Base-by-base conservation (phyloP, 1,139 yeast genomes). In the Saccharomyces hybrid region DNA sequence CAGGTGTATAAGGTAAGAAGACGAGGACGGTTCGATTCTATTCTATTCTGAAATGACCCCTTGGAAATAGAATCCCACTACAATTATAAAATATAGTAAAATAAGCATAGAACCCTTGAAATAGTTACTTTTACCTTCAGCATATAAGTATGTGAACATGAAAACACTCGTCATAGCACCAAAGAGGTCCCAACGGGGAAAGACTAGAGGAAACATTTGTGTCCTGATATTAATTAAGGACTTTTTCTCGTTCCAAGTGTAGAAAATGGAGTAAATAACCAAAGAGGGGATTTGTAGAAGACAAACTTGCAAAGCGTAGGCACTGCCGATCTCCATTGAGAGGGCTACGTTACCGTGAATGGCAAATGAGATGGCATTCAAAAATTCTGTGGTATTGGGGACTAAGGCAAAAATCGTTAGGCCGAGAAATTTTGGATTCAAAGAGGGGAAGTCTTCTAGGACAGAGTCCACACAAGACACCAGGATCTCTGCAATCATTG, bases 291-390 rank as follows among this genome's bases (percentile, higher is more conserved):
- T 88, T 70, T 93, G 99, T 59, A 93, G 78, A 55, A 93, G 75
- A 61, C 96, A 95, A n/a, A 93, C 99, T 70, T 93, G 99, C 58
- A 93, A 76, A 0, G 97, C 99, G 69, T 93, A 93, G 0, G 99
- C 99, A 61, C 96, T 86, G 59, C 99, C 99, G 70, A 93, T 93
- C 70, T 93, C 99, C 97, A 93, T 88, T 1, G 95, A 86, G 51
- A 93, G 76, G 0, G 99, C 97, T 56, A 95, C 96, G 62, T 93
- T 93, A 2, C 99, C 99, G 61, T 95, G 83, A 64, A 89, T 82
- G 0, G 99, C 99, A 75, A 93, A 93, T 12, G 97, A 90, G 58
- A 93, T 91, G 64, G 99, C 99, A 71, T 93, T 95, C 60, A 95
- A 78, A 66, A 93, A 95, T 72, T 93, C 99, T 0, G 99, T 93